Percentiles rank a stretch among this genome's conserved stretches.
Conservation (phyloP, 1,284 basidiomycete species). For the Hemileia vastatrix region DNA sequence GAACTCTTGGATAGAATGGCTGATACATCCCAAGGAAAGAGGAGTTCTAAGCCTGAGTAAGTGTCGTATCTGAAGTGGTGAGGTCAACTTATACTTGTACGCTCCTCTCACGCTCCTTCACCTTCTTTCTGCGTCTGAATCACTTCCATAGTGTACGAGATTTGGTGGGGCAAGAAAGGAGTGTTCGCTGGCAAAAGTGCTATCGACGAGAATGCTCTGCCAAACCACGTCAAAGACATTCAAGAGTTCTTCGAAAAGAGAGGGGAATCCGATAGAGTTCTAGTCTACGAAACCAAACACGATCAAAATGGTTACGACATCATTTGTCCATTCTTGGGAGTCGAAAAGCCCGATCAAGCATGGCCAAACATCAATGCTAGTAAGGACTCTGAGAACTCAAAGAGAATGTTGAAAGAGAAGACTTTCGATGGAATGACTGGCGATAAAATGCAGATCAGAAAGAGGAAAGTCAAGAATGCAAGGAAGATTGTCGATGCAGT, state of each 20-base stretch:
- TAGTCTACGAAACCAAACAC: not conserved
- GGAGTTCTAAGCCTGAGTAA: too few relatives aligned
- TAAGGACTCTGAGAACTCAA: not conserved
- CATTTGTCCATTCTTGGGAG: not conserved
- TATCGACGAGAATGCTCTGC: not conserved
- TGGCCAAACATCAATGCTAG: not conserved
- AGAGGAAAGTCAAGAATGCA: not conserved
- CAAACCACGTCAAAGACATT: not conserved
- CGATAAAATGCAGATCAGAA: not conserved
- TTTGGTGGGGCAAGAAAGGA: not conserved
- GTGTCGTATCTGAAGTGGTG: too few relatives aligned
- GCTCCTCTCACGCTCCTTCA: not conserved
- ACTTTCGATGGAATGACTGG: not conserved
- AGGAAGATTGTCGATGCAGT: not conserved
- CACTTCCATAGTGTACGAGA: not conserved
- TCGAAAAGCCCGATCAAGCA: not conserved
- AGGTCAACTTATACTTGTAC: too few relatives aligned
- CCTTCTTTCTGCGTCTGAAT: not conserved
- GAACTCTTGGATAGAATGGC: too few relatives aligned
- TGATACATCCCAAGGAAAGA: too few relatives aligned
- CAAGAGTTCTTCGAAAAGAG: not conserved
- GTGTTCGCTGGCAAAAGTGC: not conserved
- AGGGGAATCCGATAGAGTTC: not conserved
- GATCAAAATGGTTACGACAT: not conserved
- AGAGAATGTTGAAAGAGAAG: not conserved